These are phyloP conservation scores for Podospora conica DNA, from an alignment of 495 filamentous ascomycete species.

Conservation along the genomic window DNA sequence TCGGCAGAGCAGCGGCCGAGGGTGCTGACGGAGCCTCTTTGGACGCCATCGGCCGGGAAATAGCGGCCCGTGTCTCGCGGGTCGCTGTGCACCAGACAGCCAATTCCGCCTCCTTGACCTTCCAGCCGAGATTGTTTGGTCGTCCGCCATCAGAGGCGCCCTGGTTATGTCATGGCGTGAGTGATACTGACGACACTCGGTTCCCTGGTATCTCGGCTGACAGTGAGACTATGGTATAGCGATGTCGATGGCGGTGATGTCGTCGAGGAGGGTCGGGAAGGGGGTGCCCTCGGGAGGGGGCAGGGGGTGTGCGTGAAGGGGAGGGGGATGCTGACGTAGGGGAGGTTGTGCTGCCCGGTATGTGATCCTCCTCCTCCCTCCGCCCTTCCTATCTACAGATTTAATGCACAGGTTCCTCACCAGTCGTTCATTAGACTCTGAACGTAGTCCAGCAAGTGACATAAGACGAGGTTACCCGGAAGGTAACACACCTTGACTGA, in stretches of 20 bases:
- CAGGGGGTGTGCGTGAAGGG: too few relatives aligned
- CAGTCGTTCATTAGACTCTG: neutral
- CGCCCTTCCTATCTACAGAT: neutral
- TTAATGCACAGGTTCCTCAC: neutral
- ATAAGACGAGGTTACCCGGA: neutral
- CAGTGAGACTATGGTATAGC: too few relatives aligned
- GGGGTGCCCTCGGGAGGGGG: too few relatives aligned
- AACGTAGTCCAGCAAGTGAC: neutral
- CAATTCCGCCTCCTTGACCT: conserved; percentile 83
- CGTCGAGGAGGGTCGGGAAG: too few relatives aligned
- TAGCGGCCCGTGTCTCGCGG: conserved; percentile 73
- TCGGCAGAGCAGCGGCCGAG: conserved; percentile 54
- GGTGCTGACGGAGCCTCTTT: conserved; percentile 76
- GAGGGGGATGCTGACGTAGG: too few relatives aligned
- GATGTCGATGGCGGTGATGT: too few relatives aligned
- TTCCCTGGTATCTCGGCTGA: too few relatives aligned
- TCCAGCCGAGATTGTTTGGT: conserved; percentile 64
- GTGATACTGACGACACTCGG: too few relatives aligned
- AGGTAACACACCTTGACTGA: neutral
- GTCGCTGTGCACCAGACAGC: conserved; percentile 87
- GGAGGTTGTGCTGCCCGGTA: too few relatives aligned
- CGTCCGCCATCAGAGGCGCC: conserved; percentile 82
- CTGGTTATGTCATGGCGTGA: too few relatives aligned
- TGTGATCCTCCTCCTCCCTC: too few relatives aligned
- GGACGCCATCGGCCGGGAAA: conserved; percentile 74